Percentiles rank a stretch among this genome's conserved stretches.
phyloP scores from a whole-genome alignment of 176 grass and related monocot species.

The barley (Hordeum vulgare) region DNA sequence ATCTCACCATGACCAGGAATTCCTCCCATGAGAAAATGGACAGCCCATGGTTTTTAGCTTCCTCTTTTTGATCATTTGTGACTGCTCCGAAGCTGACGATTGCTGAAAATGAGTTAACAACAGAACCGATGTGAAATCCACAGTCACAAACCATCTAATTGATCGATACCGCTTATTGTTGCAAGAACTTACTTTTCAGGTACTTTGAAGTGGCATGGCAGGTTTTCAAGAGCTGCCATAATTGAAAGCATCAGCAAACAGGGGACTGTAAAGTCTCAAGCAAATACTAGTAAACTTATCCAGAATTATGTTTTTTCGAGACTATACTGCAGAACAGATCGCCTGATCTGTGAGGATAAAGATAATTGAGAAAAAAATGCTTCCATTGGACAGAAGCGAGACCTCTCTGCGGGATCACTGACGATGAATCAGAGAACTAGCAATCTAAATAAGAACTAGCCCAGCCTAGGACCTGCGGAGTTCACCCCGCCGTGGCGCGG shows the following conservation, averaged over 20 bases:
- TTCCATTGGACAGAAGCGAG: background rate
- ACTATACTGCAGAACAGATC: background rate
- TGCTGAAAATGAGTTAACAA: slow-evolving; percentile 25
- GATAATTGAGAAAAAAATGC: background rate
- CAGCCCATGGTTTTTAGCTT: slow-evolving; percentile 49
- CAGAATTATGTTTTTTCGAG: background rate
- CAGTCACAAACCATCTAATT: background rate
- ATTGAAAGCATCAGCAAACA: slow-evolving; percentile 2
- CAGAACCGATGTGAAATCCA: background rate
- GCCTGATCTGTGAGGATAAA: background rate
- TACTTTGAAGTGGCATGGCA: slow-evolving; percentile 49
- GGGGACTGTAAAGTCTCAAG: background rate
- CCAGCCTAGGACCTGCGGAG: background rate
- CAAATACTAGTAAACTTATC: background rate
- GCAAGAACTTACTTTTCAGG: slow-evolving; percentile 72
- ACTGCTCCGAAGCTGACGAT: slow-evolving; percentile 88
- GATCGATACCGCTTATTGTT: background rate
- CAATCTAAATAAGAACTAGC: background rate
- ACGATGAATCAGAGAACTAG: background rate
- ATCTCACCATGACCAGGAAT: slow-evolving; percentile 62
- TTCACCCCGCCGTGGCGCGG: background rate
- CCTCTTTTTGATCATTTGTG: slow-evolving; percentile 67
- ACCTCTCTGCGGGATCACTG: background rate
- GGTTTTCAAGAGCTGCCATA: slow-evolving; percentile 69
- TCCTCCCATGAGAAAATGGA: slow-evolving; percentile 92